A percentile compares a stretch with the other conserved stretches of the same genome.
phyloP scores from a whole-genome alignment of 2,329 filamentous ascomycete genomes.

The Colletotrichum cordylinicola region DNA sequence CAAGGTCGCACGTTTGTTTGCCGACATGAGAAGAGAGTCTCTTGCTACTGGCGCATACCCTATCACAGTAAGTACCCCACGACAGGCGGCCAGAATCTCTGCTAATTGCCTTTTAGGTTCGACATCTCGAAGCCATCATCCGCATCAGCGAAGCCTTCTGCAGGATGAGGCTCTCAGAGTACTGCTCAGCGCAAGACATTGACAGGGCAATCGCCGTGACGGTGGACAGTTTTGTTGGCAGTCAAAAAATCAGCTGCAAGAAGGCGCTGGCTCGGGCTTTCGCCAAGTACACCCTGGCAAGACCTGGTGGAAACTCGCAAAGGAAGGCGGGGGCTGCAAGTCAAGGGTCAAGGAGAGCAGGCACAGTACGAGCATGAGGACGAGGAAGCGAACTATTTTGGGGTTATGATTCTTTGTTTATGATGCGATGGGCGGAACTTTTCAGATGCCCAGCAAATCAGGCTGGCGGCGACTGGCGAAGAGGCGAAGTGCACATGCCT shows the following conservation, averaged over 20 bases:
- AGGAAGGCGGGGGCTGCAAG: conserved; percentile 26
- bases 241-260: conserved; percentile 97
- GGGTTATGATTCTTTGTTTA: background rate
- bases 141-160: conserved; percentile 93
- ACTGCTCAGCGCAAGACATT: conserved; percentile 88
- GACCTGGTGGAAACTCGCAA: conserved; percentile 41
- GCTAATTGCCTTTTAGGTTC: conserved; percentile 66
- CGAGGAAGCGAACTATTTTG: background rate
- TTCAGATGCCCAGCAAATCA: conserved; percentile 1
- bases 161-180: conserved; percentile 97
- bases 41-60: conserved; percentile 95
- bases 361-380: conserved; percentile 10
- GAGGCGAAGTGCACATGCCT: conserved; percentile 15
- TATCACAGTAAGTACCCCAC: conserved; percentile 78
- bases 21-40: conserved; percentile 93
- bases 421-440: background rate
- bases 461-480: conserved; percentile 18
- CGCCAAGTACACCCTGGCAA: conserved; percentile 83
- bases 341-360: conserved; percentile 20
- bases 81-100: background rate
- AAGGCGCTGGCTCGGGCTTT: conserved; percentile 93
- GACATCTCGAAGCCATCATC: conserved; percentile 97
- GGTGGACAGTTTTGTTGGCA: conserved; percentile 93
- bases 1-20: conserved; percentile 92
- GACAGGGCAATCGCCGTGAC: conserved; percentile 97